Base-by-base conservation (phyloP, 139 green algal species). In the Auxenochlorella pyrenoidosa region DNA sequence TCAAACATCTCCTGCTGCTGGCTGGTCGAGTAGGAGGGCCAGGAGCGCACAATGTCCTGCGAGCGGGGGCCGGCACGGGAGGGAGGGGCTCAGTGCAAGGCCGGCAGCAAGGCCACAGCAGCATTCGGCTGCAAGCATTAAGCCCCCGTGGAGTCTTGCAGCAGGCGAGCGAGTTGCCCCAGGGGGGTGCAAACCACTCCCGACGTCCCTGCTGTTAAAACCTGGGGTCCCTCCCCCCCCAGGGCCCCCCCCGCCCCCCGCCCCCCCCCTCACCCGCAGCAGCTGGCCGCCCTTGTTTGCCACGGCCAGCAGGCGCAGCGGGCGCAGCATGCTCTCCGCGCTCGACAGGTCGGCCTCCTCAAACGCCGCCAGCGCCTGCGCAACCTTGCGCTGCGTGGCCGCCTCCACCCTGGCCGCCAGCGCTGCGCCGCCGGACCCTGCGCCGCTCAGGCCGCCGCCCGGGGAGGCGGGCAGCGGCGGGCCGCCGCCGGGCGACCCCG, bases 241-340 rank as follows among this genome's bases (percentile, higher is more conserved):
- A n/a, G 28, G 8, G 13, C 13, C 59, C 12, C 13, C 5, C 24
- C 5, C 4, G 21, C 59, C 59, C 59, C 59, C 8, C 12, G 28
- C 2, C 13, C 21, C 75, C 26, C 8, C 4, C 19, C 75, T 47
- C 51, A 83, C 78, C 54, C 54, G 18, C n/a, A 83, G 51, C 30
- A 60, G 19, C 34, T 44, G 21, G n/a, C 78, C 78, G 78, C 78
- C 78, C 34, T 83, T 83, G 54, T n/a, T n/a, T 0, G n/a, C 78
- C n/a, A 63, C 30, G 18, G 51, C 51, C 78, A 83, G 54, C 51
- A 83, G 54, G n/a, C 34, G 51, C 78, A 83, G 78, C 78, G 78
- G 78, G 78, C 78, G 78, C 78, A 83, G 78, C 78, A 83, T 83
- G 78, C 78, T 71, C 16, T 83, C 78, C 21, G 51, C 19, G n/a